These are phyloP conservation scores for Orbilia javanica DNA, from an alignment of 2,329 filamentous ascomycete species.

Conservation along the genomic window DNA sequence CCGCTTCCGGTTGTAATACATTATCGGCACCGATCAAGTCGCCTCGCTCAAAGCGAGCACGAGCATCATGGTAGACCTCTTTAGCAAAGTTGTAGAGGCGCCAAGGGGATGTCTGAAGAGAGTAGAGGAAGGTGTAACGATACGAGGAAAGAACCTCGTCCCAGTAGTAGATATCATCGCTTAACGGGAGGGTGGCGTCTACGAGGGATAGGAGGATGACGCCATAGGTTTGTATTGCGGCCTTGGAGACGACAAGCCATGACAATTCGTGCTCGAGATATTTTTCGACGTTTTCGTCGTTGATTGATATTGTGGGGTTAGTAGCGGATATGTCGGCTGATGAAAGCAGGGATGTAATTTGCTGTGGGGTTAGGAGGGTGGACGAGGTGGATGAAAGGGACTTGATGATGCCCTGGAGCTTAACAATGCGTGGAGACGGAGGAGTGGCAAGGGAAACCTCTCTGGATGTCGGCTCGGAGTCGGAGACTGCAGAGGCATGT, in stretches of 20 bases:
- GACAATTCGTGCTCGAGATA: conserved; percentile 82
- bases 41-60: conserved; percentile 34
- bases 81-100: conserved; percentile 79
- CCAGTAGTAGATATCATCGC: conserved; percentile 95
- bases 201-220: conserved; percentile 80
- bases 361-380: conserved; percentile 72
- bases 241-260: conserved; percentile 92
- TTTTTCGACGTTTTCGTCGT: conserved; percentile 63
- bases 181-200: conserved; percentile 84
- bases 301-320: conserved; percentile 61
- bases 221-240: conserved; percentile 90
- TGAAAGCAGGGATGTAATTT: conserved; percentile 74
- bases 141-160: conserved; percentile 86
- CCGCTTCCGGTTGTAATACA: conserved; percentile 30
- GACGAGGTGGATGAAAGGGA: conserved; percentile 78
- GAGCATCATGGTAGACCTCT: conserved; percentile 76
- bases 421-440: conserved; percentile 69
- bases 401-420: conserved; percentile 77
- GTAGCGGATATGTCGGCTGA: conserved; percentile 73
- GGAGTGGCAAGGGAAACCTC: conserved; percentile 65
- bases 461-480: conserved; percentile 63
- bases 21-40: conserved; percentile 34
- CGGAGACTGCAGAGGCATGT: conserved; percentile 60
- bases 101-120: conserved; percentile 84
- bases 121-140: conserved; percentile 82